Evolutionary conservation across 768 basidiomycete species (phyloP).

Genomic region (Amanita pallidorosea): DNA sequence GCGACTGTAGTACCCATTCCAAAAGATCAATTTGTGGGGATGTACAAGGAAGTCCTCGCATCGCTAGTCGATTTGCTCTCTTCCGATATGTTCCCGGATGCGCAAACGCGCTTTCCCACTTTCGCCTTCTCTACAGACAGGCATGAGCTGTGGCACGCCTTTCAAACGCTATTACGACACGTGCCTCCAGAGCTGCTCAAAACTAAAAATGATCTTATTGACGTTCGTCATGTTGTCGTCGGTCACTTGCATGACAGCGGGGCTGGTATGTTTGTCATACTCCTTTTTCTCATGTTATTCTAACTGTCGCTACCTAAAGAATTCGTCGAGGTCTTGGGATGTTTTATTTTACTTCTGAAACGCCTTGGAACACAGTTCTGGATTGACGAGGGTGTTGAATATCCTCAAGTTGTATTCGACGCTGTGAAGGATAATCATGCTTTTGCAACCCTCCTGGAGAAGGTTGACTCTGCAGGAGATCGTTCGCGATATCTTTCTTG

Average conservation of each 20-base stretch:
- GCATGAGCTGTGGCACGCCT: constrained; percentile 42
- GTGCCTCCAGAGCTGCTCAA: constrained; percentile 35
- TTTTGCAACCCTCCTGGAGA: constrained; percentile 36
- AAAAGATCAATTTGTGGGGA: constrained; percentile 31
- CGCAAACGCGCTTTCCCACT: not conserved
- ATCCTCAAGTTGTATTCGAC: constrained; percentile 72
- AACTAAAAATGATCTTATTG: constrained; percentile 21
- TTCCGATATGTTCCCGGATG: not conserved
- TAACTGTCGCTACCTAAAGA: constrained; percentile 26
- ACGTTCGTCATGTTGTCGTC: constrained; percentile 43
- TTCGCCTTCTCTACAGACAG: constrained; percentile 25
- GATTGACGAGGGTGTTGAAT: constrained; percentile 59
- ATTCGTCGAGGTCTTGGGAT: constrained; percentile 46
- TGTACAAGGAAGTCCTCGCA: constrained; percentile 36
- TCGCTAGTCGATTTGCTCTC: constrained; percentile 24
- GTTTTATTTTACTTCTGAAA: constrained; percentile 49
- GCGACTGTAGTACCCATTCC: constrained; percentile 33
- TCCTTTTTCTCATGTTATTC: constrained; percentile 6
- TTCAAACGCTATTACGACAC: constrained; percentile 33
- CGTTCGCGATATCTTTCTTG: constrained; percentile 45
- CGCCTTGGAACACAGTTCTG: constrained; percentile 51
- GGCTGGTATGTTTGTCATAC: constrained; percentile 31
- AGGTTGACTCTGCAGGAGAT: constrained; percentile 18
- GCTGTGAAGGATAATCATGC: constrained; percentile 70
- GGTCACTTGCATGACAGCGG: constrained; percentile 52